phyloP scores from a whole-genome alignment of 2,329 filamentous ascomycete genomes.

The Cladobotryum protrusum region DNA sequence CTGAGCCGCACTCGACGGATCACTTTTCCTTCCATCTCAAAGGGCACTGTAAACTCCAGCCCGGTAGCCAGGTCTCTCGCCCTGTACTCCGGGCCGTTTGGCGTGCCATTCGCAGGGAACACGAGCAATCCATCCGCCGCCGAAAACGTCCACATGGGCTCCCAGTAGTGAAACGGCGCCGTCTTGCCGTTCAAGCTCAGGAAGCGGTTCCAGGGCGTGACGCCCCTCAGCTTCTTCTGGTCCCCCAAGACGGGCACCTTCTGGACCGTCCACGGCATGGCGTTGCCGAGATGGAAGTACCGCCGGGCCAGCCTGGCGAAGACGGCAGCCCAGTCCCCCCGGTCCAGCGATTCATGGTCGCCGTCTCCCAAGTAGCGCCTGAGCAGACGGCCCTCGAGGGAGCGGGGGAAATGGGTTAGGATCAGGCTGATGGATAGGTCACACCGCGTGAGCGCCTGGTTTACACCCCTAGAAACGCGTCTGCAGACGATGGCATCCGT shows the following conservation, averaged over 20 bases:
- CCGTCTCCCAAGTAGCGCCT: conserved; percentile 12
- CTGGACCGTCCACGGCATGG: conserved; percentile 33
- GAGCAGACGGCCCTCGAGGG: conserved; percentile 44
- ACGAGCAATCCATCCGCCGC: conserved; percentile 49
- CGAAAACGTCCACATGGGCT: conserved; percentile 49
- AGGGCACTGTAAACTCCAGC: conserved; percentile 41
- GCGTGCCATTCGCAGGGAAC: conserved; percentile 35
- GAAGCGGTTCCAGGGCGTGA: conserved; percentile 40
- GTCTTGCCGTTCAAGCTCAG: conserved; percentile 35
- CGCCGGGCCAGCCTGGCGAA: conserved; percentile 47
- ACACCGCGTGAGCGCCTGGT: conserved; percentile 42
- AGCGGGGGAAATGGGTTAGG: conserved; percentile 45
- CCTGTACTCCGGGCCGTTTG: conserved; percentile 27
- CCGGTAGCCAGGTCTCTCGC: conserved; percentile 46
- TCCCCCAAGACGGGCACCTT: conserved; percentile 17
- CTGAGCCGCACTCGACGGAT: conserved; percentile 50
- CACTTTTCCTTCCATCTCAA: conserved; percentile 42
- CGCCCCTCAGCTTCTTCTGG: conserved; percentile 24
- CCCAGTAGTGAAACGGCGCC: conserved; percentile 38
- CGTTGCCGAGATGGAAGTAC: conserved; percentile 47
- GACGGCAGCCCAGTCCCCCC: conserved; percentile 32
- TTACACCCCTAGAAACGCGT: conserved; percentile 44
- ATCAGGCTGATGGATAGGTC: conserved; percentile 42
- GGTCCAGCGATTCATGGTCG: conserved; percentile 10
- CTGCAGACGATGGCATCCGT: conserved; percentile 46